Conservation (phyloP, 78 protist genomes). For the Dictyostelium capitatum region DNA sequence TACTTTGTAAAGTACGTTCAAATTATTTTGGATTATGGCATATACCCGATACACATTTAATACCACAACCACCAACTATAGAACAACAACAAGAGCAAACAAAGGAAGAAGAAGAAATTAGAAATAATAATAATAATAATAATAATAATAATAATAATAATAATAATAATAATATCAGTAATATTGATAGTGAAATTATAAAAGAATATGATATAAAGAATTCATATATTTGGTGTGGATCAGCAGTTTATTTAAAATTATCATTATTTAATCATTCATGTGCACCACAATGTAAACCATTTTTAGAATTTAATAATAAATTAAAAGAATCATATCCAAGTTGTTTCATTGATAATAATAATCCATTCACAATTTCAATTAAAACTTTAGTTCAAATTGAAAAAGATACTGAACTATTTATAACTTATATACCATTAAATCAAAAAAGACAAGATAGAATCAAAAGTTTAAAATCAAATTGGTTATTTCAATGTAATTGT, state of each 20-base stretch:
- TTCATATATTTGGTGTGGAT: constrained; percentile 40
- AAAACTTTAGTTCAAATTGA: constrained; percentile 34
- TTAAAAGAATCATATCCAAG: no score
- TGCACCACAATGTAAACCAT: constrained; percentile 59
- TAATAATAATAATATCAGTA: neutral
- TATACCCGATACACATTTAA: neutral
- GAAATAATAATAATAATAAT: neutral
- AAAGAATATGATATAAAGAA: neutral
- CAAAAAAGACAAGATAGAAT: constrained; percentile 26
- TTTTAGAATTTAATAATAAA: constrained; percentile 12
- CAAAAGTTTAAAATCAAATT: constrained; percentile 29
- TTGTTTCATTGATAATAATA: neutral
- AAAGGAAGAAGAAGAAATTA: neutral
- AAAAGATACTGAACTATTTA: constrained; percentile 13
- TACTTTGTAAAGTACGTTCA: constrained; percentile 50
- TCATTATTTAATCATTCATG: constrained; percentile 68
- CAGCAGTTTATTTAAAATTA: constrained; percentile 51
- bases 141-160: neutral
- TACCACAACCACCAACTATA: no score
- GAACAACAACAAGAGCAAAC: neutral
- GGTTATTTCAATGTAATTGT: constrained; percentile 63
- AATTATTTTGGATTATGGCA: constrained; percentile 73
- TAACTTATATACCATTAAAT: constrained; percentile 62
- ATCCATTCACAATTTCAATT: constrained; percentile 28
- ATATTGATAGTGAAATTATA: neutral